A percentile compares a stretch with the other conserved stretches of the same genome.
phyloP scores from a whole-genome alignment of 1,284 basidiomycete species.

The Sporisorium scitamineum region DNA sequence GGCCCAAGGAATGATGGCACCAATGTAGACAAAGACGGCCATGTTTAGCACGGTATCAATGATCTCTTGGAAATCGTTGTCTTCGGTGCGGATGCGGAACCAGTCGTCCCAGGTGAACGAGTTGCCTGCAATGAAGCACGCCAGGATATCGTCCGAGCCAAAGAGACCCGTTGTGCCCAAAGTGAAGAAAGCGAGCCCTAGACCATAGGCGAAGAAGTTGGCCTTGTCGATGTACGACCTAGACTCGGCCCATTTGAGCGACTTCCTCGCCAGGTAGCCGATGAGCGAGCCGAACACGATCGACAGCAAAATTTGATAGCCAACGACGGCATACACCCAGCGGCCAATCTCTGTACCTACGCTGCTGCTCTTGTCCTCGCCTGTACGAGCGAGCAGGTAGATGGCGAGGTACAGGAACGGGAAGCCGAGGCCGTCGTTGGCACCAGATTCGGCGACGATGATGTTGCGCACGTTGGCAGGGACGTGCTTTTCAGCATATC shows the following conservation, averaged over 20 bases:
- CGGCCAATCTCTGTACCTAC: constrained; percentile 66
- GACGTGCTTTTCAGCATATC: constrained; percentile 70
- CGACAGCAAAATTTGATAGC: constrained; percentile 70
- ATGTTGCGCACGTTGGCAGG: constrained; percentile 69
- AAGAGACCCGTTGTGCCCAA: constrained; percentile 70
- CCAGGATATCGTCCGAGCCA: constrained; percentile 71
- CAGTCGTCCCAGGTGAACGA: constrained; percentile 70
- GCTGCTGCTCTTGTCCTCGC: constrained; percentile 51
- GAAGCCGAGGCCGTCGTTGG: constrained; percentile 70
- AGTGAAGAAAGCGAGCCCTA: constrained; percentile 70
- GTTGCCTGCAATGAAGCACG: constrained; percentile 70
- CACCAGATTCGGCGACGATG: constrained; percentile 70
- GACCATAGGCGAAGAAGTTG: constrained; percentile 69
- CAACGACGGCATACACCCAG: constrained; percentile 70
- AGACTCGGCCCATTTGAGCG: constrained; percentile 69
- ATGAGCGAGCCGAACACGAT: constrained; percentile 68
- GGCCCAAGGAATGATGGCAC: constrained; percentile 69
- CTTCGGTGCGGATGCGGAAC: constrained; percentile 72
- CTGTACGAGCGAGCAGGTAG: constrained; percentile 61
- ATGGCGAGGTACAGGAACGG: constrained; percentile 69
- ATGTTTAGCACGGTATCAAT: constrained; percentile 73
- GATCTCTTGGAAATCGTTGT: constrained; percentile 74
- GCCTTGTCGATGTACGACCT: constrained; percentile 69
- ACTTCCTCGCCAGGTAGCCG: constrained; percentile 70
- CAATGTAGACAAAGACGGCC: constrained; percentile 71